Percentiles rank a stretch among this genome's conserved stretches.
Conservation (phyloP, 2,329 filamentous ascomycete genomes). For the Penicillium digitatum region DNA sequence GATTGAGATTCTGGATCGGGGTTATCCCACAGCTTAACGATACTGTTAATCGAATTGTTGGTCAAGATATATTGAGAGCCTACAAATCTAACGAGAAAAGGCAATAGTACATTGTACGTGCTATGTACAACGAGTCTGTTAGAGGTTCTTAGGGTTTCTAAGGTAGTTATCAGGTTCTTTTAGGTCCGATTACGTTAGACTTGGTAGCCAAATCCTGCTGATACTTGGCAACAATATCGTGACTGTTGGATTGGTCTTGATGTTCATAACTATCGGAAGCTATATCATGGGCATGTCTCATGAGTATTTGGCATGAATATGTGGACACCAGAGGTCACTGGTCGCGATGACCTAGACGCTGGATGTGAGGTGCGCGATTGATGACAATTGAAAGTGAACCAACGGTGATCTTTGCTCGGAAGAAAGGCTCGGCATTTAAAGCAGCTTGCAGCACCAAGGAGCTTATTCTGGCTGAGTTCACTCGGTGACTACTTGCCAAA, state of each 20-base stretch:
- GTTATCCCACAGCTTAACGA: background rate
- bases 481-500: background rate
- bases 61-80: too few relatives aligned
- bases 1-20: background rate
- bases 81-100: too few relatives aligned
- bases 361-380: background rate
- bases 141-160: too few relatives aligned
- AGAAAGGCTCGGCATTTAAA: background rate
- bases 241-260: background rate
- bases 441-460: background rate
- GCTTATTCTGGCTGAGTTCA: background rate
- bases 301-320: background rate
- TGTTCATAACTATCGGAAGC: background rate
- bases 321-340: background rate
- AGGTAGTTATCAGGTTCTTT: too few relatives aligned
- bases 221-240: background rate
- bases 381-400: background rate
- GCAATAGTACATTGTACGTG: too few relatives aligned
- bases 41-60: background rate
- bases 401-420: background rate
- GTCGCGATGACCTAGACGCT: background rate
- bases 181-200: too few relatives aligned
- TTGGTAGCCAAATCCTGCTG: too few relatives aligned
- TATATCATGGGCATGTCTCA: background rate
- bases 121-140: too few relatives aligned